Percentiles rank a stretch among this genome's conserved stretches.
Conservation (phyloP, 805 yeast species). For the Kuraishia cidri region DNA sequence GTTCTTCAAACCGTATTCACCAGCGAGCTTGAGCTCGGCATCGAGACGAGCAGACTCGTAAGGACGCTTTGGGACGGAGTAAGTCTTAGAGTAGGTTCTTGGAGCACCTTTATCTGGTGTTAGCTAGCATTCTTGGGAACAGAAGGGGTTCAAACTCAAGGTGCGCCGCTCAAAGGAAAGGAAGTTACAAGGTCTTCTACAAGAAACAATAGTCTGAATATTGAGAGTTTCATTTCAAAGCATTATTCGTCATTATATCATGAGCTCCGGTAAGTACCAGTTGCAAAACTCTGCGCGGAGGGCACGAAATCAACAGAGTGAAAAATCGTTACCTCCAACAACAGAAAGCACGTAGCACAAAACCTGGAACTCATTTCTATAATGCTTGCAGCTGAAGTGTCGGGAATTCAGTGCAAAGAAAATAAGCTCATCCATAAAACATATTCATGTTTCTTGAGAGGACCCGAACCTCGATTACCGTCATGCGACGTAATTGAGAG, state of each 20-base stretch:
- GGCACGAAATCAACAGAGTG: too few relatives aligned
- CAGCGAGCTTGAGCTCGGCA: slow-evolving; percentile 98
- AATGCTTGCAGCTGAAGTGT: slow-evolving; percentile 63
- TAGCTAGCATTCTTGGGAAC: background rate
- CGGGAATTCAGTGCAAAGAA: slow-evolving; percentile 69
- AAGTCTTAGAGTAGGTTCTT: slow-evolving; percentile 98
- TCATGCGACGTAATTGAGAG: too few relatives aligned
- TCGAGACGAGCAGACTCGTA: slow-evolving; percentile 99
- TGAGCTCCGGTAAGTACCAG: too few relatives aligned
- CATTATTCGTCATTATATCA: too few relatives aligned
- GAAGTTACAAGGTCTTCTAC: background rate
- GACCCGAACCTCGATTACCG: slow-evolving; percentile 60
- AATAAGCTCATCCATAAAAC: slow-evolving; percentile 16
- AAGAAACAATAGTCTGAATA: slow-evolving; percentile 6
- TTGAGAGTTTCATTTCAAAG: too few relatives aligned
- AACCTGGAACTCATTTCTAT: too few relatives aligned
- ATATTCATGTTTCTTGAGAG: slow-evolving; percentile 25
- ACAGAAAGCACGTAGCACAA: too few relatives aligned
- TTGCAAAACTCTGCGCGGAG: too few relatives aligned
- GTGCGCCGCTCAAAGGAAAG: too few relatives aligned
- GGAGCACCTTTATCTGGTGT: slow-evolving; percentile 67
- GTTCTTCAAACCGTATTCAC: slow-evolving; percentile 99
- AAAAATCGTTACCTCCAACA: too few relatives aligned
- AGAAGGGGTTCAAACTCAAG: too few relatives aligned
- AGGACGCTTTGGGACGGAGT: slow-evolving; percentile 99